A percentile compares a stretch with the other conserved stretches of the same genome.
phyloP scores from a whole-genome alignment of 2,329 filamentous ascomycete species.

The Xylaria multiplex region DNA sequence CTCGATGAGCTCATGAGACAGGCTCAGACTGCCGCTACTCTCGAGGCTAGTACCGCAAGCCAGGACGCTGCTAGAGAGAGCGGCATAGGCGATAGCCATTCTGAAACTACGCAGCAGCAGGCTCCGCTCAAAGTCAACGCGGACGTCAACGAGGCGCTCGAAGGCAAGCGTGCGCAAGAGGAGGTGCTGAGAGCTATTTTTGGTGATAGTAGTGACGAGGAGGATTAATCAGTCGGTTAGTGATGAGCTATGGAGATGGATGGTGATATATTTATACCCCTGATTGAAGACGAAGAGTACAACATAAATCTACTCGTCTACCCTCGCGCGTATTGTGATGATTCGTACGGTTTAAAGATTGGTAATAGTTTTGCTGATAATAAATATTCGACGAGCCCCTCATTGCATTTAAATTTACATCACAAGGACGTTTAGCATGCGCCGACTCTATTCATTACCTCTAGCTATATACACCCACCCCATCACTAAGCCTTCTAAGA shows the following conservation, averaged over 20 bases:
- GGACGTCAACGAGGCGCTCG: slow-evolving; percentile 80
- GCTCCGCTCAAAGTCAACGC: slow-evolving; percentile 66
- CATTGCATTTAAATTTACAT: neutral
- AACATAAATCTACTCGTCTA: neutral
- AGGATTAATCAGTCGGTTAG: slow-evolving; percentile 46
- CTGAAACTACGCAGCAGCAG: neutral
- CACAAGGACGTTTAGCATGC: neutral
- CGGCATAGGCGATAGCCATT: neutral
- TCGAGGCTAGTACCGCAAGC: neutral
- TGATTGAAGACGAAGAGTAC: neutral
- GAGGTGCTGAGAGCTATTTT: slow-evolving; percentile 93
- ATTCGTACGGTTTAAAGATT: neutral
- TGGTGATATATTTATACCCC: slow-evolving; percentile 25
- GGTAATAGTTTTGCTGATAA: neutral
- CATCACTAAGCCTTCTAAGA: neutral
- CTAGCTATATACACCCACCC: neutral
- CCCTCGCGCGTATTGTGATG: neutral
- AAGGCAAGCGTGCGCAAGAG: slow-evolving; percentile 77
- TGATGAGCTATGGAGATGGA: slow-evolving; percentile 10
- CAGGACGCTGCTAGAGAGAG: slow-evolving; percentile 2
- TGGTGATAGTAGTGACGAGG: slow-evolving; percentile 78
- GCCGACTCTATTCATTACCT: slow-evolving; percentile 2
- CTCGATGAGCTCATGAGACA: slow-evolving; percentile 48
- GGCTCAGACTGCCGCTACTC: slow-evolving; percentile 39
- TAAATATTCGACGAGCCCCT: neutral